These are phyloP conservation scores for Colletotrichum karsti DNA, from an alignment of 2,329 filamentous ascomycete species.

Conservation along the genomic window DNA sequence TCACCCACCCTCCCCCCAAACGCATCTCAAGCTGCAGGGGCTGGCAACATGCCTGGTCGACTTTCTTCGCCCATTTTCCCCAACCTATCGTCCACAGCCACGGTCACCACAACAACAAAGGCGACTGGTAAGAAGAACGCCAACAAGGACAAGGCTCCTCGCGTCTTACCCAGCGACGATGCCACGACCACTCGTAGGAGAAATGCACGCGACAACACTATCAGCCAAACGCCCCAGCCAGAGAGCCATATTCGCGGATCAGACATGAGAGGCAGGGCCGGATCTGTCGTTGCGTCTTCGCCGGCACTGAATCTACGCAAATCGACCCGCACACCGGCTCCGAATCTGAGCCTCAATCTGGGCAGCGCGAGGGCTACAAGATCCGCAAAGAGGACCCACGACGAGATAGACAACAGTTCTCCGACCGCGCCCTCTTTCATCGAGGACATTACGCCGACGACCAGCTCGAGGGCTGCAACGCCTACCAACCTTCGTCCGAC, in stretches of 20 bases:
- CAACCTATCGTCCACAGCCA: conserved; percentile 34
- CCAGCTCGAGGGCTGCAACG: conserved; percentile 68
- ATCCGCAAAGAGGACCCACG: conserved; percentile 62
- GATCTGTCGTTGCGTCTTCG: conserved; percentile 39
- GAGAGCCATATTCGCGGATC: conserved; percentile 49
- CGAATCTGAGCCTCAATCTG: conserved; percentile 8
- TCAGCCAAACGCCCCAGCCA: conserved; percentile 38
- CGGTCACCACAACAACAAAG: conserved; percentile 10
- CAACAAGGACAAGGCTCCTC: conserved; percentile 31
- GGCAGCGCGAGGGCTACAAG: conserved; percentile 51
- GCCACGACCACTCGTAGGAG: conserved; percentile 44
- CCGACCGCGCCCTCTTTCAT: conserved; percentile 60
- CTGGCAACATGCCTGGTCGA: conserved; percentile 49
- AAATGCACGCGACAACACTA: conserved; percentile 49
- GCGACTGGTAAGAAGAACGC: conserved; percentile 35
- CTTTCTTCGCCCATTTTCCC: conserved; percentile 42
- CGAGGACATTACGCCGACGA: conserved; percentile 54
- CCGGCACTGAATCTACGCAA: conserved; percentile 25
- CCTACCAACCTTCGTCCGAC: conserved; percentile 62
- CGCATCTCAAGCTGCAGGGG: conserved; percentile 36
- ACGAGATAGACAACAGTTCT: conserved; percentile 63
- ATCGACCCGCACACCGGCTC: conserved; percentile 17
- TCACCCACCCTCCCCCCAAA: conserved; percentile 37
- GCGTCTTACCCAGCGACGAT: conserved; percentile 32
- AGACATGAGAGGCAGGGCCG: conserved; percentile 24